phyloP scores from a whole-genome alignment of 1,284 basidiomycete species.

The Peniophora sp. region DNA sequence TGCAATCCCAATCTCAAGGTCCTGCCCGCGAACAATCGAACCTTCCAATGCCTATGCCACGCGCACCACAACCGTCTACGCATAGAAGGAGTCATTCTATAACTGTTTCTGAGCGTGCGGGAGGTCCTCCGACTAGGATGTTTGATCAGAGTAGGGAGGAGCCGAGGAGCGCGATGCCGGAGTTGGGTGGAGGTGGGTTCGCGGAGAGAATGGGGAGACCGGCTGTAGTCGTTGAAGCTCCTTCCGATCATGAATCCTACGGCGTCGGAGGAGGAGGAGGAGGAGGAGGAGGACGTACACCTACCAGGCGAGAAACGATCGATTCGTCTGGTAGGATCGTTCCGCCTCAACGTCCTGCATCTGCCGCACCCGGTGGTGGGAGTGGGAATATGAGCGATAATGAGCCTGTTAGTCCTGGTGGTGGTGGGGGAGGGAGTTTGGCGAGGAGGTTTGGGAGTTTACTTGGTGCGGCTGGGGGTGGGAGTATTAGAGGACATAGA shows the following conservation, averaged over 20 bases:
- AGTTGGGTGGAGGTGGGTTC: conserved; percentile 40
- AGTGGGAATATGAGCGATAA: neutral
- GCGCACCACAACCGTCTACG: conserved; percentile 58
- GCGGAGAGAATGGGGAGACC: conserved; percentile 28
- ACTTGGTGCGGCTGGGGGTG: conserved; percentile 36
- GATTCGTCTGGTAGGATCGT: neutral
- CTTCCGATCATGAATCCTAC: conserved; percentile 9
- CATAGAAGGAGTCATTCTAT: conserved; percentile 72
- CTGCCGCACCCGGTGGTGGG: neutral
- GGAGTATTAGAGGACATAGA: conserved; percentile 26
- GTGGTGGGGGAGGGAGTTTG: conserved; percentile 57
- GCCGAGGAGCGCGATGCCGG: conserved; percentile 53
- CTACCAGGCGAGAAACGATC: neutral
- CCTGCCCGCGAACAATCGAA: conserved; percentile 19
- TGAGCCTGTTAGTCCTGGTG: conserved; percentile 34
- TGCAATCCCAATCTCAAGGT: conserved; percentile 7
- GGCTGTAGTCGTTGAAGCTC: conserved; percentile 14
- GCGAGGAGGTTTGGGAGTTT: conserved; percentile 69
- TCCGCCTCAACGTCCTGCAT: neutral
- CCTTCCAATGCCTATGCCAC: conserved; percentile 33
- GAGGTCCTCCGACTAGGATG: conserved; percentile 34
- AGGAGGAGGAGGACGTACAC: neutral
- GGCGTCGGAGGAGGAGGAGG: too few species aligned
- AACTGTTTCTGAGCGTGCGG: conserved; percentile 53
- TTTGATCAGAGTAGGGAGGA: conserved; percentile 34